These are phyloP conservation scores for Iris macrosiphon DNA, from an alignment of 106 monocot genomes.

Conservation along the genomic window DNA sequence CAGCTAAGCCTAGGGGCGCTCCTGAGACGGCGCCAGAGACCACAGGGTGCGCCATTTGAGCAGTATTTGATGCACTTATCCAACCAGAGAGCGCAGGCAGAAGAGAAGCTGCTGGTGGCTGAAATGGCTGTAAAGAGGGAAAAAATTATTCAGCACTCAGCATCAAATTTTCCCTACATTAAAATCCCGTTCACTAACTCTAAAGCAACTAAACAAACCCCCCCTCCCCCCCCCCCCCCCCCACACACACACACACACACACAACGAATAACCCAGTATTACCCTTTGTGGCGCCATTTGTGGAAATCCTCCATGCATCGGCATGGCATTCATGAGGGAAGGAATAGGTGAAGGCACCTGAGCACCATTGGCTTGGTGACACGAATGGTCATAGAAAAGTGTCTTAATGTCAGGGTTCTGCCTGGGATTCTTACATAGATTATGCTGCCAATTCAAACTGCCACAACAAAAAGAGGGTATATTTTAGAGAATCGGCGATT, in stretches of 20 bases:
- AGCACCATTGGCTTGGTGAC: conserved; percentile 49
- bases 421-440: conserved; percentile 61
- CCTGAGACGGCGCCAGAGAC: conserved; percentile 14
- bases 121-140: conserved; percentile 11
- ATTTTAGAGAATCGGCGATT: too few relatives aligned
- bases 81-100: conserved; percentile 14
- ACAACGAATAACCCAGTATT: too few relatives aligned
- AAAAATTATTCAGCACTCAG: background rate
- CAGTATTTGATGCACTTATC: conserved; percentile 9
- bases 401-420: conserved; percentile 64
- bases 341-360: conserved; percentile 11
- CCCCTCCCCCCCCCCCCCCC: background rate
- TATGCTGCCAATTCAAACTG: conserved; percentile 75
- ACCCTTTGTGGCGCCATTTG: conserved; percentile 2
- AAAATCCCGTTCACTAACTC: too few relatives aligned
- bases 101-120: conserved; percentile 15
- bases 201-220: too few relatives aligned
- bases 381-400: conserved; percentile 62
- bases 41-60: conserved; percentile 13
- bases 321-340: conserved; percentile 3
- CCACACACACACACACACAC: conserved; percentile 22
- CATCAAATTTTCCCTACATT: background rate
- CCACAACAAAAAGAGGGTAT: background rate
- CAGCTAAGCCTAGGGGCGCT: conserved; percentile 35
- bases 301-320: conserved; percentile 7